These are phyloP conservation scores for Aquilaria yunnanensis DNA, from an alignment of 345 rosid species.

Conservation along the genomic window DNA sequence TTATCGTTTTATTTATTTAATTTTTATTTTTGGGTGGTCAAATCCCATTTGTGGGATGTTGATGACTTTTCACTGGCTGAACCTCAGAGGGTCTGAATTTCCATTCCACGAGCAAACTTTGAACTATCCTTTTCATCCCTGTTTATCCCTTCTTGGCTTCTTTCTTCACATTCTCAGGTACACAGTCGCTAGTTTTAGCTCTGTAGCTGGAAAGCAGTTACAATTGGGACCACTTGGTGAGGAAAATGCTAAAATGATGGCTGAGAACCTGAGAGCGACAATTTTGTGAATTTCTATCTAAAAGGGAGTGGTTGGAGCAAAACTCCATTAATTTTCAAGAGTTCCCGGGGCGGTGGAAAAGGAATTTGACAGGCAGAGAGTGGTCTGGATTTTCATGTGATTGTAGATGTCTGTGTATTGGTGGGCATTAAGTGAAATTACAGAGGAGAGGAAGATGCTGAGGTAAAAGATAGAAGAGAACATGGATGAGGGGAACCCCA, in stretches of 20 bases:
- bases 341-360: constrained; percentile 3
- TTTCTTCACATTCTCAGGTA: too few relatives aligned
- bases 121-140: too few relatives aligned
- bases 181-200: too few relatives aligned
- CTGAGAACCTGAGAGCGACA: constrained; percentile 18
- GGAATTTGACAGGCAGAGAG: not conserved
- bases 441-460: not conserved
- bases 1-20: too few relatives aligned
- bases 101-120: too few relatives aligned
- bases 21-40: too few relatives aligned
- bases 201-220: too few relatives aligned
- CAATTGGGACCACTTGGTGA: too few relatives aligned
- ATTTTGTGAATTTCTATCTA: constrained; percentile 9
- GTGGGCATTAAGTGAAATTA: constrained; percentile 13
- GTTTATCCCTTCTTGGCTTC: too few relatives aligned
- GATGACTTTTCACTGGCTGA: too few relatives aligned
- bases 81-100: too few relatives aligned
- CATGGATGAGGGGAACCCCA: constrained; percentile 57
- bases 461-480: constrained; percentile 8
- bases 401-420: constrained; percentile 1
- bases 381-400: constrained; percentile 20
- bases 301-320: constrained; percentile 11
- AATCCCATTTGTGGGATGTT: too few relatives aligned
- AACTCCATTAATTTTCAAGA: constrained; percentile 5
- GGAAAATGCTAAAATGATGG: constrained; percentile 10